Evolutionary conservation across 805 yeast species (phyloP), one percentile per base, ranked within the genome.

Genomic region (Sugiyamaella smithiae): DNA sequence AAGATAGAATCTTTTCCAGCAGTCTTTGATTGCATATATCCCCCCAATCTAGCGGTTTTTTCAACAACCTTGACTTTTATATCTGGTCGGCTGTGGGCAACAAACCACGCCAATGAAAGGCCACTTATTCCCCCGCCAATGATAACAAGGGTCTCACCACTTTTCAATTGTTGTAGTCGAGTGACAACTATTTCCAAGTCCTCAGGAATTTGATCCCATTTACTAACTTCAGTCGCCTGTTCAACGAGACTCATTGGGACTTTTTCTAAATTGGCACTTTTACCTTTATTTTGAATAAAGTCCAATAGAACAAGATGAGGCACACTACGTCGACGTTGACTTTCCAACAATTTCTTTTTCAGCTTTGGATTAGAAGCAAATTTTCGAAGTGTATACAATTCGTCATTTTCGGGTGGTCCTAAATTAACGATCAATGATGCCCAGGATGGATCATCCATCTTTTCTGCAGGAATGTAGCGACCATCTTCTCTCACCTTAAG

Each of bases 51-150:
- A 0, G 59, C 47, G 1, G 72, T 54, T 14, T 74, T 62, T 53
- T 91, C 98, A 50, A 75, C 77, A 0, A 91, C 60, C 1, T 78
- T 77, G 40, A 91, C 74, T 3, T 68, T 66, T 16, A 87, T 57
- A 63, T 89, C 96, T 0, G 97, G 97, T 44, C 96, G 72, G n/a
- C 88, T 64, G 47, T 76, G 77, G 29, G 75, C 71, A 11, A 89
- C 69, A 26, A 64, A 51, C 59, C 65, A 64, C 1, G 72, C 67
- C 7, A 67, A 49, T 1, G 88, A 71, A 2, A 93, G 70, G 0
- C 97, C 97, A 0, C 96, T 85, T 1, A 91, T 77, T 0, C 99
- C 99, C 0, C 86, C 84, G 0, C 99, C 99, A 1, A 89, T 61
- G 0, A 90, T 85, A 0, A 85, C 89, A 1, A 89, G 81, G 17